These are phyloP conservation scores for Agarophyton chilense DNA, from an alignment of 23 red algal genomes.

Conservation along the genomic window DNA sequence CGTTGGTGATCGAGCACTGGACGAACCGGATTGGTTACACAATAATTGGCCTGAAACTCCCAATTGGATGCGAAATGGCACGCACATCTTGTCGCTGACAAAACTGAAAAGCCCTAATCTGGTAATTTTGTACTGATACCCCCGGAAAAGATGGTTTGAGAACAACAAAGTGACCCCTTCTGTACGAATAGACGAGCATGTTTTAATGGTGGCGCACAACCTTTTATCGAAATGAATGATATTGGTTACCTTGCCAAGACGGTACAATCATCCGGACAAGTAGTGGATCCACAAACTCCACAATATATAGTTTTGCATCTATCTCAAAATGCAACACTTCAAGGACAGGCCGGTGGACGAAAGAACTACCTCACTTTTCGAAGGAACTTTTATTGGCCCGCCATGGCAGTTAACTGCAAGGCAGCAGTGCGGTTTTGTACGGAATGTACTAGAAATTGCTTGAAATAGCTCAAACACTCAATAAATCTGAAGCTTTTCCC, in stretches of 20 bases:
- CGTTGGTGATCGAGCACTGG: too few species aligned
- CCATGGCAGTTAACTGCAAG: constrained; percentile 15
- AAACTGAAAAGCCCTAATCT: background rate
- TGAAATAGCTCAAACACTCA: constrained; percentile 4
- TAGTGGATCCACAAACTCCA: background rate
- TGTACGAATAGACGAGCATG: too few species aligned
- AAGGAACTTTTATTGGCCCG: too few species aligned
- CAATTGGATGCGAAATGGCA: background rate
- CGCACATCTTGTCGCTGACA: background rate
- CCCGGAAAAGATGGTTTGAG: constrained; percentile 14
- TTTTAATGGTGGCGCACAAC: too few species aligned
- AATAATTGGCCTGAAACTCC: too few species aligned
- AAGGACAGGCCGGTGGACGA: background rate
- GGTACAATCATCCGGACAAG: too few species aligned
- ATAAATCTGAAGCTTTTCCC: too few species aligned
- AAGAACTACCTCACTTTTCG: background rate
- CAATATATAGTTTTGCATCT: constrained; percentile 12
- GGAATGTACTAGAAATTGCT: constrained; percentile 9
- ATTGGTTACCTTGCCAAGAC: too few species aligned
- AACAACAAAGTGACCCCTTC: background rate
- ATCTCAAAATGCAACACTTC: background rate
- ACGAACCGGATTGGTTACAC: too few species aligned
- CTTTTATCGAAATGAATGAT: too few species aligned
- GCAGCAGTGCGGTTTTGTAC: background rate
- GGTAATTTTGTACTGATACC: background rate